phyloP scores from a whole-genome alignment of 495 filamentous ascomycete genomes.

The Mytilinidion resinicola region DNA sequence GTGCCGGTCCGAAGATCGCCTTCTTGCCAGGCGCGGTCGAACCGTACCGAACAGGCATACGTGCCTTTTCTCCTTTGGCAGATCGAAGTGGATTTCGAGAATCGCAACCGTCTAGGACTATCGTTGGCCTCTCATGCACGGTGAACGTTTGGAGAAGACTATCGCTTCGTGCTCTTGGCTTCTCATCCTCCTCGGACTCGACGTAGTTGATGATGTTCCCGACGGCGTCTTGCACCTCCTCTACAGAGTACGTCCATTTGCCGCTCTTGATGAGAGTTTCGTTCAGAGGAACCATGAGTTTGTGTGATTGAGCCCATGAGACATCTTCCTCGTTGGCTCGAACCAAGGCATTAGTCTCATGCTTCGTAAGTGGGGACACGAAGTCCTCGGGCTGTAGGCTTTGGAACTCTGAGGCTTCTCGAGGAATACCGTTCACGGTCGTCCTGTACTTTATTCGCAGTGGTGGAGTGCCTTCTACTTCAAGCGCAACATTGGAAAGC shows the following conservation, averaged over 20 bases:
- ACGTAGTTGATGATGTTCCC: constrained; percentile 83
- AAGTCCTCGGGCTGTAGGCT: constrained; percentile 86
- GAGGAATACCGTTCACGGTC: constrained; percentile 66
- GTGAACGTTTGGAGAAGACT: constrained; percentile 69
- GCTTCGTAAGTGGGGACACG: constrained; percentile 59
- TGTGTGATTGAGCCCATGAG: constrained; percentile 72
- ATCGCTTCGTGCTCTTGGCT: constrained; percentile 47
- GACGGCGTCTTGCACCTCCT: constrained; percentile 83
- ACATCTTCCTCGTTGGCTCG: constrained; percentile 56
- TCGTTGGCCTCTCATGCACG: constrained; percentile 78
- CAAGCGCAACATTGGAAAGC: constrained; percentile 72
- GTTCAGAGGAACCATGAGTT: constrained; percentile 71
- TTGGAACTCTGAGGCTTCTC: constrained; percentile 68
- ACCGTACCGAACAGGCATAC: constrained; percentile 67
- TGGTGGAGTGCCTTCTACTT: constrained; percentile 85
- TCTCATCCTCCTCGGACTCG: constrained; percentile 57
- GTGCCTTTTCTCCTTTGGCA: constrained; percentile 60
- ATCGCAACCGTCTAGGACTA: constrained; percentile 67
- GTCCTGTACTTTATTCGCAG: constrained; percentile 86
- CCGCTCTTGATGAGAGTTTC: constrained; percentile 75
- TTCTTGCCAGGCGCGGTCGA: constrained; percentile 46
- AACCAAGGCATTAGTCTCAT: constrained; percentile 49
- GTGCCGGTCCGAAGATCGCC: constrained; percentile 46
- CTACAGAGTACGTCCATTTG: constrained; percentile 80
- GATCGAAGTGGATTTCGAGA: constrained; percentile 72